Base-by-base conservation (phyloP, 306 rosid species). In the Inga oerstediana region DNA sequence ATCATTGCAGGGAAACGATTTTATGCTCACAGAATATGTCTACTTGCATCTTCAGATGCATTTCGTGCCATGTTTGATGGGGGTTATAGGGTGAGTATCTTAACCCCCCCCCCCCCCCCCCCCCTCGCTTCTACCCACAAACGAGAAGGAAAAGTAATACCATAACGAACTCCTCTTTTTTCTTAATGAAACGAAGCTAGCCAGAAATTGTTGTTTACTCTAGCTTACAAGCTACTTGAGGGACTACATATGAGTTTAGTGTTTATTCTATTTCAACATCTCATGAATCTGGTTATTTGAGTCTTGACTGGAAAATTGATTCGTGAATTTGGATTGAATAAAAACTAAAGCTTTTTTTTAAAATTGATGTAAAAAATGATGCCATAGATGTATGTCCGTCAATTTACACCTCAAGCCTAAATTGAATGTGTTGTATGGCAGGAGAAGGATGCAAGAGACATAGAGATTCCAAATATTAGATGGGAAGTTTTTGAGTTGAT, bases 61-160 rank as follows among this genome's bases (percentile, higher is more conserved):
- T 96, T 96, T 83, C 99, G 97, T 68, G 99, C 99, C 22, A 96
- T 96, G 99, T 96, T 96, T 87, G 99, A 96, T 80, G 99, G 99
- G 81, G 99, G 98, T 82, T 96, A 96, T 81, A 91, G 98, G 92
- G 99, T 96, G 89, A 91, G 97, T 83, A 19, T 67, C 67, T 15
- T 52, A 75, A 72, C 56, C 52, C 43, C 75, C 75, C 79, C 51
- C 24, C 56, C 52, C 43, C 75, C 75, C 79, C 51, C 24, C n/a
- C 5, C 32, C 64, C 59, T 8, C 22, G 0, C 3, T 17, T 17
- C 20, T 9, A 8, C 62, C 20, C 5, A 73, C 41, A 27, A 70
- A 78, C 71, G 62, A 77, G 77, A 49, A 59, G 44, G 4, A n/a
- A 78, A 59, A 65, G 30, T 2, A 15, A 32, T 13, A 14, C 59